Evolutionary conservation across 2,329 filamentous ascomycete species (phyloP).

Genomic region (Fusarium acutatum): DNA sequence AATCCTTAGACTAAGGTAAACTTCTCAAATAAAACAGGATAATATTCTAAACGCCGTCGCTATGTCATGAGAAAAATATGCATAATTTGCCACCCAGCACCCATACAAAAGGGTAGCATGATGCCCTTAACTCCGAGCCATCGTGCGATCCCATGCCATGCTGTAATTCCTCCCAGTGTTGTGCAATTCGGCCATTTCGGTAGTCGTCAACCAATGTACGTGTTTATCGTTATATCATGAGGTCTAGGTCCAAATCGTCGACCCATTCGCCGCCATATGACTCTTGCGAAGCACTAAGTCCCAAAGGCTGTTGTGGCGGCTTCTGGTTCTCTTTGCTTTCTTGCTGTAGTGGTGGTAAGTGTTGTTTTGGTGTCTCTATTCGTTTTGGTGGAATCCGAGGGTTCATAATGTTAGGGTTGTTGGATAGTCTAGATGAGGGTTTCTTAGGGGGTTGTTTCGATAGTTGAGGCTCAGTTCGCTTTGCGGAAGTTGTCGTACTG

Average conservation of each 20-base stretch:
- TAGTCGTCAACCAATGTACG: slow-evolving; percentile 11
- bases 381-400: background rate
- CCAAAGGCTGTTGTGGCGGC: slow-evolving; percentile 2
- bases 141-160: background rate
- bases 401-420: background rate
- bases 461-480: background rate
- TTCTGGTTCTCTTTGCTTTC: slow-evolving; percentile 40
- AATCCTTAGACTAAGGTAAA: background rate
- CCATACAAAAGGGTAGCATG: background rate
- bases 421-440: background rate
- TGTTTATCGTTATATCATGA: slow-evolving; percentile 38
- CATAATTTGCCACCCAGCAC: slow-evolving; percentile 3
- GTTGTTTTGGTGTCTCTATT: background rate
- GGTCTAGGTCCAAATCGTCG: slow-evolving; percentile 48
- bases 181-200: background rate
- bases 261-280: slow-evolving; percentile 52
- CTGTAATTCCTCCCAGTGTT: background rate
- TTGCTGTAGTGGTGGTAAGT: background rate
- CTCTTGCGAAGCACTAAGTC: slow-evolving; percentile 47
- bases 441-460: background rate
- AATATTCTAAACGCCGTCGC: slow-evolving; percentile 26
- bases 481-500: background rate
- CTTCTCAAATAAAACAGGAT: background rate
- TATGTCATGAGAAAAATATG: slow-evolving; percentile 14
- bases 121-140: slow-evolving; percentile 6